A percentile compares a stretch with the other conserved stretches of the same genome.
These are phyloP conservation scores for Conoideocrella luteorostrata DNA, from an alignment of 2,329 filamentous ascomycete species.

Conservation along the genomic window DNA sequence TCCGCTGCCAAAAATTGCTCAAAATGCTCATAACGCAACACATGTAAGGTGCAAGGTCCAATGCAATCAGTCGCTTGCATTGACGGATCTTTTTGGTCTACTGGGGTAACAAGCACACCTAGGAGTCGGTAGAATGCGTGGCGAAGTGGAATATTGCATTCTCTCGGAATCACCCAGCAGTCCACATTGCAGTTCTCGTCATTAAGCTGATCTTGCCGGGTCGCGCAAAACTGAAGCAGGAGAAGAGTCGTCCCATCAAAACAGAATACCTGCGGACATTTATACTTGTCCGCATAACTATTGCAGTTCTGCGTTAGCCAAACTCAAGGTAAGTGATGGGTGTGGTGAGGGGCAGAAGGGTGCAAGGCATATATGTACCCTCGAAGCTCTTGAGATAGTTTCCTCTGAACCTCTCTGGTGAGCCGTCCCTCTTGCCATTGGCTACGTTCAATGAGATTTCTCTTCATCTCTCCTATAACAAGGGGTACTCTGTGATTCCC, in stretches of 20 bases:
- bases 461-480: slow-evolving; percentile 1
- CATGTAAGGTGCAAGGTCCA: too few species aligned
- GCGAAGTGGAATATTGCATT: background rate
- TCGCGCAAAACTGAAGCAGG: background rate
- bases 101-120: too few species aligned
- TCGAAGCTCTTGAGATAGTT: background rate
- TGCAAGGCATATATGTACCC: background rate
- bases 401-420: background rate
- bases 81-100: too few species aligned
- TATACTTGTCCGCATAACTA: background rate
- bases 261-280: slow-evolving; percentile 2
- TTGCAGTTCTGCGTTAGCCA: background rate
- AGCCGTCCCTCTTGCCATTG: background rate
- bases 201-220: background rate
- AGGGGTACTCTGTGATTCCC: background rate
- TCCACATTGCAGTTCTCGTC: background rate
- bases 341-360: background rate
- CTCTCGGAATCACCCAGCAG: slow-evolving; percentile 1
- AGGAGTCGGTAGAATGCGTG: background rate
- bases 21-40: too few species aligned
- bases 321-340: too few species aligned
- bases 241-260: background rate
- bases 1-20: too few species aligned
- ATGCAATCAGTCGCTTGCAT: too few species aligned
- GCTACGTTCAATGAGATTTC: background rate